phyloP scores from a whole-genome alignment of 2,329 filamentous ascomycete genomes.

The Chaetomiaceae sp. region DNA sequence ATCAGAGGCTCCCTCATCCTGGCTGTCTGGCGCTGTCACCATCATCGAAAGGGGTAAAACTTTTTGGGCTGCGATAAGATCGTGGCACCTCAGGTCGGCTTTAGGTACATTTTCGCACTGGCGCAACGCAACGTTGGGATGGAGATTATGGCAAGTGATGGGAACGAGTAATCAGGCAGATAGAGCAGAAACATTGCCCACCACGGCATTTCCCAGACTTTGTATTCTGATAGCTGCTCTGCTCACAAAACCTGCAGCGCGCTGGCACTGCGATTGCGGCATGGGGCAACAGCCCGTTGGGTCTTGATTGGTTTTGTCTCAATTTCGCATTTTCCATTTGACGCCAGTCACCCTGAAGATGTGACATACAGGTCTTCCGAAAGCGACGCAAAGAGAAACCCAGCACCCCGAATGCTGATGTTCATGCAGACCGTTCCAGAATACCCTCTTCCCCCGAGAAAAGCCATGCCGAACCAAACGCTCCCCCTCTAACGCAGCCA shows the following conservation, averaged over 20 bases:
- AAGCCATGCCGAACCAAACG: conserved; percentile 30
- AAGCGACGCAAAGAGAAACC: conserved; percentile 50
- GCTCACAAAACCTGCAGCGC: conserved; percentile 14
- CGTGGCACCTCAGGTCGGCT: no score
- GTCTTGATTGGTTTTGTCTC: conserved; percentile 32
- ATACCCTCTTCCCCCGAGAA: conserved; percentile 32
- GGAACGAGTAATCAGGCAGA: background rate
- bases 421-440: conserved; percentile 42
- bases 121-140: no score
- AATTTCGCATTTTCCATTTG: conserved; percentile 59
- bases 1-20: background rate
- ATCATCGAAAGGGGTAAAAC: no score
- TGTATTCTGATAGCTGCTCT: conserved; percentile 13
- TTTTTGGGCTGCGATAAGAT: no score
- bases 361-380: conserved; percentile 63
- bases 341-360: conserved; percentile 59
- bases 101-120: no score
- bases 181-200: conserved; percentile 10
- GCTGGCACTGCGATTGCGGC: conserved; percentile 32
- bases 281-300: conserved; percentile 20
- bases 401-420: conserved; percentile 52
- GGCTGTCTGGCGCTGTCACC: no score
- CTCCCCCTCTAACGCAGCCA: conserved; percentile 22
- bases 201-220: conserved; percentile 12
- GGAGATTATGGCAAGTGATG: no score